Evolutionary conservation across 1,139 yeast species (phyloP).

Genomic region (Pneumocystis carinii): DNA sequence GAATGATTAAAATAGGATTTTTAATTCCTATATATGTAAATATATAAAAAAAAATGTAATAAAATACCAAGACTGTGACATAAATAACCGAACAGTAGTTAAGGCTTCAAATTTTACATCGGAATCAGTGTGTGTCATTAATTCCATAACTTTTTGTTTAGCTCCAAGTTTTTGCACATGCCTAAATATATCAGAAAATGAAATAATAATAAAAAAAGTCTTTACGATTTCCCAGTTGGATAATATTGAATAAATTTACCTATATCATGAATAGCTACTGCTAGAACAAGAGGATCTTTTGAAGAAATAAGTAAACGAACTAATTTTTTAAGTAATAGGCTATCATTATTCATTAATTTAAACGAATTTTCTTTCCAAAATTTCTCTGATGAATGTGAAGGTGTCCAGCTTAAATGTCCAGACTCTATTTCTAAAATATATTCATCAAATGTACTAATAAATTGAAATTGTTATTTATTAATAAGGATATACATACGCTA

Average conservation of each 20-base stretch:
- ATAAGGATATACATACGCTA: slow-evolving; percentile 31
- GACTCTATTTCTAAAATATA: slow-evolving; percentile 73
- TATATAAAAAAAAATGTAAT: background rate
- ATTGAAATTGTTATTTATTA: background rate
- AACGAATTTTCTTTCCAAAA: slow-evolving; percentile 79
- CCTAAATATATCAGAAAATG: slow-evolving; percentile 27
- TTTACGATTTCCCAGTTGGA: slow-evolving; percentile 32
- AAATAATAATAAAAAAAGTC: background rate
- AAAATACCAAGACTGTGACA: slow-evolving; percentile 45
- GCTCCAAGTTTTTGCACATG: slow-evolving; percentile 35
- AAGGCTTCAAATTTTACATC: slow-evolving; percentile 91
- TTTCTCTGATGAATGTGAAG: slow-evolving; percentile 74
- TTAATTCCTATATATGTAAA: background rate
- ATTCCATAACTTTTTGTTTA: slow-evolving; percentile 68
- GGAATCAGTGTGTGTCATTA: slow-evolving; percentile 67
- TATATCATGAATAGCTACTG: slow-evolving; percentile 60
- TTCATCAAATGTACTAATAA: slow-evolving; percentile 58
- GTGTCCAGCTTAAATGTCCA: slow-evolving; percentile 72
- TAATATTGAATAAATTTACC: slow-evolving; percentile 52
- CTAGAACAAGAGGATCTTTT: slow-evolving; percentile 26
- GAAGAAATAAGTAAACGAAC: slow-evolving; percentile 24
- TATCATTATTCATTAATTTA: slow-evolving; percentile 57
- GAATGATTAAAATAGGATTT: background rate
- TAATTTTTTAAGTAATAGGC: slow-evolving; percentile 49
- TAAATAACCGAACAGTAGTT: slow-evolving; percentile 81